phyloP scores from a whole-genome alignment of 1,139 yeast species.

The Diutina neorugosa region DNA sequence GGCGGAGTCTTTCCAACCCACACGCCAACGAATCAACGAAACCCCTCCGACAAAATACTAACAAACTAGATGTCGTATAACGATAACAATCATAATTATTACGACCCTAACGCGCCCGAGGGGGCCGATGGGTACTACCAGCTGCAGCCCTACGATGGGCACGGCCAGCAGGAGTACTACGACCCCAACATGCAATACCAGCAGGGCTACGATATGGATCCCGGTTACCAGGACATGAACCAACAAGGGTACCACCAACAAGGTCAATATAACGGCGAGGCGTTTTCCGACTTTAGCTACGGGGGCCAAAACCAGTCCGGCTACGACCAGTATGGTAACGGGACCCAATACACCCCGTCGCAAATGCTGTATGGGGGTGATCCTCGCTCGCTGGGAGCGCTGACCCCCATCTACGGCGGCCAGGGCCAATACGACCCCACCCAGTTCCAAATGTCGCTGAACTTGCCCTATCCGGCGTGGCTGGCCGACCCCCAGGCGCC shows the following conservation, averaged over 20 bases:
- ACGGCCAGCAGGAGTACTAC: constrained; percentile 26
- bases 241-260: constrained; percentile 19
- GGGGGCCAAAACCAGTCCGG: constrained; percentile 51
- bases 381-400: constrained; percentile 83
- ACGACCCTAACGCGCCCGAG: constrained; percentile 32
- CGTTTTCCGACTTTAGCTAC: constrained; percentile 66
- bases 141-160: constrained; percentile 27
- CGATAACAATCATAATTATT: constrained; percentile 38
- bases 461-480: constrained; percentile 29
- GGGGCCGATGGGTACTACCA: constrained; percentile 35
- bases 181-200: constrained; percentile 43
- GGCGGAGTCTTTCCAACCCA: background rate
- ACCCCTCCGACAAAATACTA: background rate
- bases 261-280: constrained; percentile 45
- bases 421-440: constrained; percentile 52
- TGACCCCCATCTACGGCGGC: constrained; percentile 86
- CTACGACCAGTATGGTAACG: constrained; percentile 50
- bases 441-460: constrained; percentile 47
- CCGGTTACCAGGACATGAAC: constrained; percentile 29
- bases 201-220: constrained; percentile 37
- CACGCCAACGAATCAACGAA: too few species aligned
- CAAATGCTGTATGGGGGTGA: constrained; percentile 70
- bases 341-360: constrained; percentile 71
- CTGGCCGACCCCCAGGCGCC: constrained; percentile 24
- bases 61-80: constrained; percentile 7